Evolutionary conservation across 179 eudicot genomes (phyloP).

Genomic region (Sideroxylon spinosum): DNA sequence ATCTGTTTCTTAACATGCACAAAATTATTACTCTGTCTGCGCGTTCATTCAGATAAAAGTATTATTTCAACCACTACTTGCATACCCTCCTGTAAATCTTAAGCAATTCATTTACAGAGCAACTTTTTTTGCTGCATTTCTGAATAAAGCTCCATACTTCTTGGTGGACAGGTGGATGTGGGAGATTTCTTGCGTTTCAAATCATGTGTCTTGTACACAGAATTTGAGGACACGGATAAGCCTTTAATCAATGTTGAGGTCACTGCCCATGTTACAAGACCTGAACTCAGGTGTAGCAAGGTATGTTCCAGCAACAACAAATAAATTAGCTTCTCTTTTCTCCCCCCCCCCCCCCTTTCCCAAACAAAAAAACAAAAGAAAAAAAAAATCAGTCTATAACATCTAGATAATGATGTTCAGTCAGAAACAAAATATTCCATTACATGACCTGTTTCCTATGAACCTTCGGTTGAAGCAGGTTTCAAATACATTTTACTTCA

Average conservation of each 20-base stretch:
- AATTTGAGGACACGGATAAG: conserved; percentile 60
- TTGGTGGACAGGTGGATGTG: conserved; percentile 77
- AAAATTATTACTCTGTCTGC: neutral
- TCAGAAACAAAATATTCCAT: neutral
- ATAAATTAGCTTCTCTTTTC: neutral
- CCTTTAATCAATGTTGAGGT: conserved; percentile 91
- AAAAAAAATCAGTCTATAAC: neutral
- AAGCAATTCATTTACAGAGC: neutral
- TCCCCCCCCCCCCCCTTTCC: too few relatives aligned
- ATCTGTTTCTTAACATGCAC: neutral
- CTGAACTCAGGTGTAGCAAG: conserved; percentile 89
- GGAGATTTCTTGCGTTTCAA: conserved; percentile 93
- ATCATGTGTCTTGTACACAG: conserved; percentile 88
- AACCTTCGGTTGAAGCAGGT: conserved; percentile 41
- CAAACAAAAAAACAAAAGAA: too few relatives aligned
- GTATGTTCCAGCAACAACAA: conserved; percentile 30
- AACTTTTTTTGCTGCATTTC: neutral
- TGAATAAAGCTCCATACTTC: neutral
- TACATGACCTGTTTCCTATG: neutral
- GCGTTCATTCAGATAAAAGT: neutral
- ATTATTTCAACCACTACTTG: too few relatives aligned
- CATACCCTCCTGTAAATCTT: too few relatives aligned
- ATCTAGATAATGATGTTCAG: neutral
- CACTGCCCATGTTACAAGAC: conserved; percentile 96
- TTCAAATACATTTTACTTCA: conserved; percentile 86